Base-by-base conservation (phyloP, 441 rosid genomes). In the Populus hybrid region DNA sequence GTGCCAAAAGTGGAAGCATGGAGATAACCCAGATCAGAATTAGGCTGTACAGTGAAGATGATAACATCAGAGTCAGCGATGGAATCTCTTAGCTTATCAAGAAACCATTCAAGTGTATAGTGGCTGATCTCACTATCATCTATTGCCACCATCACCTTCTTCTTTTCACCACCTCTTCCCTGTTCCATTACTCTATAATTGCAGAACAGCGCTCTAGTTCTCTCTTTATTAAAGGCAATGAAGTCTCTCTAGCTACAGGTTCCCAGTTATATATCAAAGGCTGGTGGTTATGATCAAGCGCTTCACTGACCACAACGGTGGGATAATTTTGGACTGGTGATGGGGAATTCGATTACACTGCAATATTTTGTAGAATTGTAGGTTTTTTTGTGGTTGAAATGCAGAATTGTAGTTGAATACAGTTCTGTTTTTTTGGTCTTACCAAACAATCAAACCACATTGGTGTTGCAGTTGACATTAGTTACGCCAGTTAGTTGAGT, bases 91-190 rank as follows among this genome's bases (percentile, higher is more conserved):
- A 93, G 87, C 78, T 82, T 77, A 1, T 71, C 75, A 18, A 93
- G 86, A 3, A 83, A 76, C 98, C 96, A 91, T 14, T 66, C 57
- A 3, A 93, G 86, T 65, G 98, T 94, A 46, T 75, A 76, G 78
- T 82, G 81, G 75, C 94, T 91, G 76, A 80, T 88, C n/a, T 89
- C 89, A 79, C 89, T 91, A 9, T 89, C 93, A 61, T 89, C 98
- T 1, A 93, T 85, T 16, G 90, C 91, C 73, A 91, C 89, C 94
- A 91, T 90, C 82, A 90, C 87, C 79, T 88, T 85, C 89, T 83
- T 86, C 85, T 81, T 82, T 85, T 75, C 72, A 57, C 35, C 67
- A 46, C 11, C 10, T 70, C 34, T 74, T 69, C 53, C 76, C 10
- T 72, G 65, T 65, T 74, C 81, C 78, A 74, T 77, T 64, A 65